Evolutionary conservation across 78 protist genomes (phyloP).

Genomic region (Dictyostelium firmibasis): DNA sequence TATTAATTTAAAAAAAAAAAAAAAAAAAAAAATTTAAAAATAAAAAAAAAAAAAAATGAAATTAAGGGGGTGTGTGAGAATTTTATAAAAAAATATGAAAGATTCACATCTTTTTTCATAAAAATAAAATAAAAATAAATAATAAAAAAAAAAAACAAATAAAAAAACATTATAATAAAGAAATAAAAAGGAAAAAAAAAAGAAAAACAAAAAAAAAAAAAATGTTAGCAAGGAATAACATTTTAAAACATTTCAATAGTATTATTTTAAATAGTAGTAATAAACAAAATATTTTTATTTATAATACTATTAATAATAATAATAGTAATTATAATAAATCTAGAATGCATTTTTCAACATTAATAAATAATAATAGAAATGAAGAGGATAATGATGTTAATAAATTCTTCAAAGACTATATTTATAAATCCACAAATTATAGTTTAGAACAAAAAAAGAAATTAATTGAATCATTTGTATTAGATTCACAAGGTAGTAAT

Average conservation of each 20-base stretch:
- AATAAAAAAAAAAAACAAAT: not conserved
- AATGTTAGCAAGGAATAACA: not conserved
- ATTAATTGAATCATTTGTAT: not conserved
- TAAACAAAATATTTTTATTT: not conserved
- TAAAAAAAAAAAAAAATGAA: no score
- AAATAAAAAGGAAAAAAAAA: not conserved
- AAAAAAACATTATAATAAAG: no score
- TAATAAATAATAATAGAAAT: not conserved
- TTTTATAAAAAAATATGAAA: no score
- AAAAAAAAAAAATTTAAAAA: no score
- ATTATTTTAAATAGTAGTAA: not conserved
- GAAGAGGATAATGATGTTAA: not conserved
- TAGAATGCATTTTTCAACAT: not conserved
- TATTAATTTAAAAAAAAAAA: no score
- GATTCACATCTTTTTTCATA: no score
- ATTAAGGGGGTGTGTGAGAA: not conserved
- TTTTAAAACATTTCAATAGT: not conserved
- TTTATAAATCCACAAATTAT: not conserved
- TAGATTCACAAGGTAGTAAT: not conserved
- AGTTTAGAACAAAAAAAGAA: not conserved
- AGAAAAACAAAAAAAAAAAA: not conserved
- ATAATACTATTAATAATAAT: not conserved
- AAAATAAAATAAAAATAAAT: no score
- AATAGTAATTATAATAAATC: not conserved
- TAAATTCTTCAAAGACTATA: constrained; percentile 17